Conservation (phyloP, 805 yeast genomes). For the Hyphopichia homilentoma region DNA sequence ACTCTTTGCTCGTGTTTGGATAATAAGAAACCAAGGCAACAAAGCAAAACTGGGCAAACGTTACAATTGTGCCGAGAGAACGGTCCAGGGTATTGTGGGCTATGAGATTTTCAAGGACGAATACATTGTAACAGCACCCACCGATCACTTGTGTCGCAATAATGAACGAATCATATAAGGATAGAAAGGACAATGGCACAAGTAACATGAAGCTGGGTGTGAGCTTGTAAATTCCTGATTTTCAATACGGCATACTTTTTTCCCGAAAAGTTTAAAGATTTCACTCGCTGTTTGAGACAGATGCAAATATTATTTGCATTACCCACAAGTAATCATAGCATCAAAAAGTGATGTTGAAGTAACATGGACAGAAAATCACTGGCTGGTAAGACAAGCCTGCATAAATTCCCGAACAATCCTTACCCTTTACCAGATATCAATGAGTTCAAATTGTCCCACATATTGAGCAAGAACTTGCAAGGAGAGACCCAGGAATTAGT, state of each 20-base stretch:
- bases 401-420: too few relatives aligned
- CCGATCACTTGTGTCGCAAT: slow-evolving; percentile 47
- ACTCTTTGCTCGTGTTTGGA: slow-evolving; percentile 25
- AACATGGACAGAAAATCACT: too few relatives aligned
- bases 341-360: too few relatives aligned
- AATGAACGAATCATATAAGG: slow-evolving; percentile 5
- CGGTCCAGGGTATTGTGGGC: slow-evolving; percentile 10
- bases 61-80: slow-evolving; percentile 49
- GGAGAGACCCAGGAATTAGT: slow-evolving; percentile 29
- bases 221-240: background rate
- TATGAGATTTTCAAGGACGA: slow-evolving; percentile 55
- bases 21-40: slow-evolving; percentile 44
- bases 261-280: too few relatives aligned
- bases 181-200: background rate
- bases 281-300: too few relatives aligned
- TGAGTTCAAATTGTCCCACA: slow-evolving; percentile 27
- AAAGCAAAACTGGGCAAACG: slow-evolving; percentile 55
- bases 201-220: background rate
- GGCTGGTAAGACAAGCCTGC: too few relatives aligned
- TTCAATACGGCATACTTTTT: too few relatives aligned
- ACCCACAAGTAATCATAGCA: too few relatives aligned
- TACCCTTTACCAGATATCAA: too few relatives aligned
- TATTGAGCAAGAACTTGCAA: slow-evolving; percentile 20
- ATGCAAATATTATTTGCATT: too few relatives aligned
- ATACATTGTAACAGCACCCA: slow-evolving; percentile 72